Evolutionary conservation across 352 stramenopile genomes (phyloP), one percentile per base, ranked within the genome.

Genomic region (Phytophthora nicotianae): DNA sequence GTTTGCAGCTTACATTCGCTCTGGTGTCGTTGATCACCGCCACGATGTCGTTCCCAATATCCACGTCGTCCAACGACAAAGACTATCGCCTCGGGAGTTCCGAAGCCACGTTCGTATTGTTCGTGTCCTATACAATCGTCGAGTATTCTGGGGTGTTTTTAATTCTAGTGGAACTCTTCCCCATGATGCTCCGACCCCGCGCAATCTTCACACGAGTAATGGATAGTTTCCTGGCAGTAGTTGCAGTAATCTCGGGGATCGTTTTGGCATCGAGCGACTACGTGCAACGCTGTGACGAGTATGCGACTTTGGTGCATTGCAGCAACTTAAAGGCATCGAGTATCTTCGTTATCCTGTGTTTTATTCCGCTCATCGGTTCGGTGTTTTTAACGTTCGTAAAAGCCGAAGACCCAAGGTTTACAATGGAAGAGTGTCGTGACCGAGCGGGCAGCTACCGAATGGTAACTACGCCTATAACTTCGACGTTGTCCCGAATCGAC

Each of bases 311-410:
- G 45, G 58, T 79, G 48, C 42, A 71, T 40, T 88, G 79, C 58
- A 58, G 20, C 42, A 85, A 83, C 48, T 42, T 88, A 24, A 72
- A 67, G 19, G 40, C 70, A 4, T 68, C 76, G 1, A 57, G 51
- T 8, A 43, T 73, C n/a, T 81, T 83, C 33, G 45, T 72, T 9
- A 65, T 88, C 11, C 16, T 76, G 9, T 67, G 71, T 24, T 53
- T 62, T 3, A 19, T 77, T 35, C 65, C 70, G 3, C 61, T 84
- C 13, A 4, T 67, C 5, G 63, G 55, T 3, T 78, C 79, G 0
- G 45, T 84, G 23, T 43, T 68, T 17, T 41, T 83, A 13, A 77
- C 75, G 11, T 79, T 77, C 48, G 67, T 69, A 46, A 62, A 41
- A 23, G 33, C 54, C 2, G 54, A 62, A 19, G 65, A 68, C 21